Conservation (phyloP, 345 rosid genomes). For the Eucalyptus brandiana region DNA sequence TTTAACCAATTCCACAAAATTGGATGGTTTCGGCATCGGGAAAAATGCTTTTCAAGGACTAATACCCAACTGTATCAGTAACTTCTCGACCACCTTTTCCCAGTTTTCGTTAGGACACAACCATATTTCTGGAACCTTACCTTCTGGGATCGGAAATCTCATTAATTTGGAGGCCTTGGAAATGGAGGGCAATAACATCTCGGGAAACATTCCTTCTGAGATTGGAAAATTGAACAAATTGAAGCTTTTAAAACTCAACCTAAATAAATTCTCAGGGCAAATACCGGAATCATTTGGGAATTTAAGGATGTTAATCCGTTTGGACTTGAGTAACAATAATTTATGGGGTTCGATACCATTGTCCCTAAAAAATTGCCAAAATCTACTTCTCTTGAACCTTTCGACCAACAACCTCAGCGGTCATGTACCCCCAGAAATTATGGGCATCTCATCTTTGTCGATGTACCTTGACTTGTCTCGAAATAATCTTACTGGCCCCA, state of each 20-base stretch:
- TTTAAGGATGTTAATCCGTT: not conserved
- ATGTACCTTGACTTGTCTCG: fast-evolving
- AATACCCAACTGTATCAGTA: not conserved
- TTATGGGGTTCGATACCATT: fast-evolving
- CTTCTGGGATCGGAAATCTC: not conserved
- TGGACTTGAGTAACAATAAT: fast-evolving
- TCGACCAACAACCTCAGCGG: not conserved
- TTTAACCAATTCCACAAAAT: not conserved
- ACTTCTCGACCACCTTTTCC: not conserved
- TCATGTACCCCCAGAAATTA: fast-evolving
- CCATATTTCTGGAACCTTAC: not conserved
- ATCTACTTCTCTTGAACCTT: too few species aligned
- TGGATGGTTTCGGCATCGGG: fast-evolving
- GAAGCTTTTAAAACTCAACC: fast-evolving
- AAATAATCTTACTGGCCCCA: fast-evolving
- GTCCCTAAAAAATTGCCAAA: not conserved
- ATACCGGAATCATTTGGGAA: not conserved
- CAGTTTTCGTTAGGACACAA: fast-evolving
- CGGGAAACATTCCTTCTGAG: not conserved
- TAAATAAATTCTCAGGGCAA: not conserved
- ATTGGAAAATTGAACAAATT: not conserved
- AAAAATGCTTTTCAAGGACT: fast-evolving
- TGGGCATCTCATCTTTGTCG: not conserved
- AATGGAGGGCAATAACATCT: not conserved
- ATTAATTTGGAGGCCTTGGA: not conserved